Conservation (phyloP, 2,329 filamentous ascomycete species). For the Talaromyces sp. region DNA sequence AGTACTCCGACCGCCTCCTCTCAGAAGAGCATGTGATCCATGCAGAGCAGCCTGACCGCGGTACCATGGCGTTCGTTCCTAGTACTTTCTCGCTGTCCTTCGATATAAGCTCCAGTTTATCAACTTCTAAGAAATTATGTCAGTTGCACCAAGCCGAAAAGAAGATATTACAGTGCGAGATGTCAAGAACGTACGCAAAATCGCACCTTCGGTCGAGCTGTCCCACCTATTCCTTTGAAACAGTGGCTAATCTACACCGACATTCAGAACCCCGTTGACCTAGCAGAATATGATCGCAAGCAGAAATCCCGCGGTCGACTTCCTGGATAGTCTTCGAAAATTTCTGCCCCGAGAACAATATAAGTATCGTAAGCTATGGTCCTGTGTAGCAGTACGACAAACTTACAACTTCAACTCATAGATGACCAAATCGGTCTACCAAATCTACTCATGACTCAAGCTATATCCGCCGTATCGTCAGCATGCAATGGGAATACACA, state of each 20-base stretch:
- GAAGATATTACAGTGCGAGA: neutral
- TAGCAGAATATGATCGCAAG: constrained; percentile 6
- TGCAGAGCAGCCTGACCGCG: constrained; percentile 2
- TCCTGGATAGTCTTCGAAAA: neutral
- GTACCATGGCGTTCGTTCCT: neutral
- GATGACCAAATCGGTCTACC: neutral
- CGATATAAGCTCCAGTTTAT: neutral
- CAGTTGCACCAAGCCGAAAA: neutral
- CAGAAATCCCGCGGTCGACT: neutral
- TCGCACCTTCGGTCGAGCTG: neutral
- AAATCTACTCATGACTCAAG: neutral
- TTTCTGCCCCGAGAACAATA: neutral
- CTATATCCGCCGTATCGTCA: neutral
- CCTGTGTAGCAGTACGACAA: neutral
- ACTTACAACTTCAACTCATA: neutral
- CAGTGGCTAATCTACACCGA: neutral
- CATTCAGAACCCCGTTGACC: neutral
- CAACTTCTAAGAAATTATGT: neutral
- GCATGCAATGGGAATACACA: neutral
- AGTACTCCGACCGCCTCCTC: neutral
- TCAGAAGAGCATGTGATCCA: constrained; percentile 4
- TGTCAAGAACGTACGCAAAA: neutral
- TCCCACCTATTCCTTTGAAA: neutral
- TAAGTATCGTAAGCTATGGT: neutral
- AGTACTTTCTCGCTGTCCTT: neutral